A percentile compares a stretch with the other conserved stretches of the same genome.
Evolutionary conservation across 495 filamentous ascomycete species (phyloP).

Genomic region (Immersiella caudata): DNA sequence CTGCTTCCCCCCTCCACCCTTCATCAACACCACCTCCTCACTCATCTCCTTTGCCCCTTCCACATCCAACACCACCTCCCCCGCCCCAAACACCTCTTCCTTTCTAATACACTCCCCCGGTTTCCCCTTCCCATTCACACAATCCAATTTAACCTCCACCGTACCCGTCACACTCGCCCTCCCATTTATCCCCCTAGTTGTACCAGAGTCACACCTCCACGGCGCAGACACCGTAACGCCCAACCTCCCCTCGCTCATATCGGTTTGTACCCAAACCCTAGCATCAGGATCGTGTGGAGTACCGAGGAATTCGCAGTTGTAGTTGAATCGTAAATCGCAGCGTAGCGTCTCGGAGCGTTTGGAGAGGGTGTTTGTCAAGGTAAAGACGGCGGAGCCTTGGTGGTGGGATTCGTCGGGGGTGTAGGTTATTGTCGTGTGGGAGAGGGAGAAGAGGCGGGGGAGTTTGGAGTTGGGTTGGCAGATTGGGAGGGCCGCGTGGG

Average conservation of each 20-base stretch:
- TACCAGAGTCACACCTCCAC: neutral
- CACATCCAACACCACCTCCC: neutral
- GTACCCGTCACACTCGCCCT: neutral
- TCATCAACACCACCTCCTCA: neutral
- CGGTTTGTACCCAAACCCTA: neutral
- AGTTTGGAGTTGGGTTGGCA: neutral
- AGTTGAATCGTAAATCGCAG: conserved; percentile 1
- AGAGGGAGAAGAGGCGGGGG: neutral
- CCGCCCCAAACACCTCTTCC: neutral
- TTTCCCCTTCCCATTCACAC: neutral
- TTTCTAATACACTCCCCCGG: neutral
- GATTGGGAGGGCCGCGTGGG: neutral
- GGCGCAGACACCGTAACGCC: neutral
- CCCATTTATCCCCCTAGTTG: neutral
- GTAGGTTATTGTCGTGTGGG: neutral
- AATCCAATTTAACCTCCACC: neutral
- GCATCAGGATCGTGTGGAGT: neutral
- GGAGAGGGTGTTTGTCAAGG: neutral
- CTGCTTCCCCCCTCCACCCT: neutral
- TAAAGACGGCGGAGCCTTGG: conserved; percentile 14
- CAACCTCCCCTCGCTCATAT: neutral
- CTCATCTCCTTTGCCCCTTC: neutral
- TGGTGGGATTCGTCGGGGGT: conserved; percentile 2
- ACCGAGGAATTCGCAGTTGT: neutral
- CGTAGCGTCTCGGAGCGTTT: neutral